Conservation (phyloP, 1,284 basidiomycete species). For the Puccinia hordei region DNA sequence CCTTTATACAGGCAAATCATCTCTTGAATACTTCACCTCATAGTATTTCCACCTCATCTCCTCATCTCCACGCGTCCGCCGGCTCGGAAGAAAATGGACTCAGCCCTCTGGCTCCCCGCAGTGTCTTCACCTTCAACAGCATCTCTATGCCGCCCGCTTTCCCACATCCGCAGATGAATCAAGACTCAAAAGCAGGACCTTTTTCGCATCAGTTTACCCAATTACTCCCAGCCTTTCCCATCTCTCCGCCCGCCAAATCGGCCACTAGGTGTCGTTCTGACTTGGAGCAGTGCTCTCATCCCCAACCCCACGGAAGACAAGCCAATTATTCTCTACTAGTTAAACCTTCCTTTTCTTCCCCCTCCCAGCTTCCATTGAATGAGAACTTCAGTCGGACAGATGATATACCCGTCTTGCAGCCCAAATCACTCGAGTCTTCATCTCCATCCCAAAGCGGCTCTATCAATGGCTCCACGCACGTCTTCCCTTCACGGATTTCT, state of each 20-base stretch:
- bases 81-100: not conserved
- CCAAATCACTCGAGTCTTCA: not conserved
- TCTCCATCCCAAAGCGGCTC: not conserved
- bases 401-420: not conserved
- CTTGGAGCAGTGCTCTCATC: not conserved
- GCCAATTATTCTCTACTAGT: not conserved
- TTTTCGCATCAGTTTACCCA: not conserved
- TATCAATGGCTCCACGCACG: no score
- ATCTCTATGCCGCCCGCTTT: not conserved
- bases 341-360: not conserved
- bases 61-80: not conserved
- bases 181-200: not conserved
- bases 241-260: not conserved
- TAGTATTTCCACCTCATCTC: not conserved
- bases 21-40: not conserved
- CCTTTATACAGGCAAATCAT: not conserved
- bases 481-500: not conserved
- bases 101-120: not conserved
- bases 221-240: not conserved
- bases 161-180: not conserved
- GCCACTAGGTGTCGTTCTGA: not conserved
- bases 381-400: not conserved
- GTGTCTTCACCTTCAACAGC: not conserved
- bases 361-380: not conserved
- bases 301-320: not conserved